Percentiles rank a stretch among this genome's conserved stretches.
Evolutionary conservation across 2,329 filamentous ascomycete genomes (phyloP).

Genomic region (Cytospora chrysosperma): DNA sequence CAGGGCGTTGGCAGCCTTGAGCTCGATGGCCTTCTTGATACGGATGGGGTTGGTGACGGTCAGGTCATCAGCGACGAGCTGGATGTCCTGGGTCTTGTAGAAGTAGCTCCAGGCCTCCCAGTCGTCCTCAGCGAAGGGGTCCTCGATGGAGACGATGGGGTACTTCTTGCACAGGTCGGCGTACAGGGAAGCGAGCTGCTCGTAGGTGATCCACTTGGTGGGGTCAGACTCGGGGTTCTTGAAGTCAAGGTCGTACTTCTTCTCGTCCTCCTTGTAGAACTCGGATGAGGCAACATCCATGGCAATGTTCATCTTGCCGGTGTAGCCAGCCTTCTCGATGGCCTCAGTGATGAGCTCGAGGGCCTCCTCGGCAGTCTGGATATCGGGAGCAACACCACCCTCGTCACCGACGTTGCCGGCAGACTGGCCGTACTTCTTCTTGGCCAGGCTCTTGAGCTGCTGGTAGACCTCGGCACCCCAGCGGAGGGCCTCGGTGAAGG

Average conservation of each 20-base stretch:
- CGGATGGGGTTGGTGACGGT: slow-evolving; percentile 98
- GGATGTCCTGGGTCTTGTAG: slow-evolving; percentile 98
- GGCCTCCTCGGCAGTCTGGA: slow-evolving; percentile 94
- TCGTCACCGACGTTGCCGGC: slow-evolving; percentile 99
- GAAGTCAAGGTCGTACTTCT: slow-evolving; percentile 99
- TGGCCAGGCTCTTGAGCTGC: slow-evolving; percentile 91
- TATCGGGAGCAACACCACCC: slow-evolving; percentile 98
- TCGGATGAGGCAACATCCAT: slow-evolving; percentile 99
- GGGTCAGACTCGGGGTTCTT: slow-evolving; percentile 98
- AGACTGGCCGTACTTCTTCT: slow-evolving; percentile 99
- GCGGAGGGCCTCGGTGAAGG: slow-evolving; percentile 94
- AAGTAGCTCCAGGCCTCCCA: slow-evolving; percentile 99
- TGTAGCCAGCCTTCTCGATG: slow-evolving; percentile 94
- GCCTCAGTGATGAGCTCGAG: slow-evolving; percentile 88
- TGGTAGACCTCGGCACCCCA: slow-evolving; percentile 98
- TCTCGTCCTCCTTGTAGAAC: slow-evolving; percentile 96
- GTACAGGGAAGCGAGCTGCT: slow-evolving; percentile 93
- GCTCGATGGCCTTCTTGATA: slow-evolving; percentile 99
- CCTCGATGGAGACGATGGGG: slow-evolving; percentile 97
- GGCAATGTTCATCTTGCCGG: slow-evolving; percentile 93
- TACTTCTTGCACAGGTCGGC: slow-evolving; percentile 87
- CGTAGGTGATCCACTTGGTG: slow-evolving; percentile 97
- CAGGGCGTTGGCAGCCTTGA: slow-evolving; percentile 97
- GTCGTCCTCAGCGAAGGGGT: slow-evolving; percentile 99
- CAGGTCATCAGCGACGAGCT: slow-evolving; percentile 97